Evolutionary conservation across 345 rosid genomes (phyloP), one percentile per base, ranked within the genome.

Genomic region (Salix viminalis): DNA sequence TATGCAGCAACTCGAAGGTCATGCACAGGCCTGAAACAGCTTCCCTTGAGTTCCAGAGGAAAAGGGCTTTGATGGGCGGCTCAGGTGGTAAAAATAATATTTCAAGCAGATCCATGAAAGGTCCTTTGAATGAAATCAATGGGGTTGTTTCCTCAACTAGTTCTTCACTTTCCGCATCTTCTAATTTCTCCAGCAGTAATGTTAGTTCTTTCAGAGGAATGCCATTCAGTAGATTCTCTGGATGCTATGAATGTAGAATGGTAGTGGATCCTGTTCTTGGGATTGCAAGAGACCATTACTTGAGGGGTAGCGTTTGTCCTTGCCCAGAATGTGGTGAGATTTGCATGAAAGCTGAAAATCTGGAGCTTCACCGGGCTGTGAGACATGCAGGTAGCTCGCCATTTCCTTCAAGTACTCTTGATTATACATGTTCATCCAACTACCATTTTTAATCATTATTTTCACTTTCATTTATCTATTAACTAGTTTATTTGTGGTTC

Each of bases 201-300:
- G 79, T 65, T 14, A 80, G 83, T 39, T 85, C 91, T 19, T 83
- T 81, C 21, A 86, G 86, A 76, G 91, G 90, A 80, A 87, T 87
- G 88, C 89, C 91, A 6, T 87, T 91, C 48, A 78, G 97, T 79
- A 89, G 91, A 79, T 86, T 92, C 67, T 88, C 91, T 7, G 92
- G 97, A 6, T 92, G 97, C 71, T 92, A 89, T 67, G 97, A 92
- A 81, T 92, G 94, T 77, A 82, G 91, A 75, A 86, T 88, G 92
- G 94, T 89, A 71, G 88, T 90, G n/a, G 94, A 92, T 72, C 97
- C 97, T 71, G 84, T 87, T 80, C 87, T 88, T 70, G 92, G 88
- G 23, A 60, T 85, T 41, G 58, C 84, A 46, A 85, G 89, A 83
- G 90, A 88, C 67, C 89, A 88, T 77, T 88, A 92, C 23, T 77